Base-by-base conservation (phyloP, 202 grass and related monocot genomes). In the Saccharum hybrid region DNA sequence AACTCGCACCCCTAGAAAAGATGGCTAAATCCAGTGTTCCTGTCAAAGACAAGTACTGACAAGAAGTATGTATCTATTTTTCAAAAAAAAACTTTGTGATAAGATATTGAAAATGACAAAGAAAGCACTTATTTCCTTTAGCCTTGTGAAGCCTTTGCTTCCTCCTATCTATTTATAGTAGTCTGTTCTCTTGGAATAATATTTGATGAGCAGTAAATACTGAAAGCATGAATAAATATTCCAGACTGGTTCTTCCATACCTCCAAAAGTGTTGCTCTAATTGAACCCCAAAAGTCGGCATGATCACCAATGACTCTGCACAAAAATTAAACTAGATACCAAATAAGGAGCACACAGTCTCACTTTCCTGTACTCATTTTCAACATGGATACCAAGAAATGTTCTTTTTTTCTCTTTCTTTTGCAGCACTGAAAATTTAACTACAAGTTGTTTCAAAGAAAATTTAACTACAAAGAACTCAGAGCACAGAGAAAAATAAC, bases 251-350 rank as follows among this genome's bases (percentile, higher is more conserved):
- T 77, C 41, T 64, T 69, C 23, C 81, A 75, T 91, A 87, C 94
- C 88, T 95, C 92, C 91, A 92, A 75, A 81, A 95, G 79, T 90
- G 92, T 82, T 85, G 77, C 70, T 96, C 91, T 69, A 94, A 68
- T 60, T 98, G 93, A 70, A 98, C 37, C 3, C 93, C 93, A 83
- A 95, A 94, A 77, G 63, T 71, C 66, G 88, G 91, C 81, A 96
- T 90, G 81, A 96, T 90, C 46, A 98, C 48, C 65, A 96, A 81
- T 26, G 91, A 92, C 52, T 95, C 91, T 95, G 81, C 67, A 85
- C 33, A 57, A 70, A 71, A 71, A 82, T 75, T 1, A 66, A 84
- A 82, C 8, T 34, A 63, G 11, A 3, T 42, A 43, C 74, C 12
- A 30, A 86, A 81, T 37, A 33, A 83, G 46, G 49, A 59, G 71